Base-by-base conservation (phyloP, 2,329 filamentous ascomycete species). In the Stromatinia cepivora region DNA sequence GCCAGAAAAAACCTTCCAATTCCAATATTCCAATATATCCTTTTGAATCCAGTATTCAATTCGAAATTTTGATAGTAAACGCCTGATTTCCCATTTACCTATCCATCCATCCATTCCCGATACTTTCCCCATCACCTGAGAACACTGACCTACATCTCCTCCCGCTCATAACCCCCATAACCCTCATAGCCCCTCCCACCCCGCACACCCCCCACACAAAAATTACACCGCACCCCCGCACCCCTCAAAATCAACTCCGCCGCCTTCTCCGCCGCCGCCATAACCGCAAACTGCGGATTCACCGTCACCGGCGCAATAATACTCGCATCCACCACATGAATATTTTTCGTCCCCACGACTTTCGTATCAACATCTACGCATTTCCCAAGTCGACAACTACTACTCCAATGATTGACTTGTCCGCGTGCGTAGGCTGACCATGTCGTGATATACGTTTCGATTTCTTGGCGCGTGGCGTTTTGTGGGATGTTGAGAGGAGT, bases 211-310 rank as follows among this genome's bases (percentile, higher is more conserved):
- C 5, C 3, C 7, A 2, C n/a, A 45, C 58, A 61, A 2, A 61
- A 61, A 17, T 0, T 3, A 9, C 42, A 61, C 39, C 31, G 17
- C 9, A 46, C 10, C 5, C 22, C 45, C 8, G 34, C 45, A 4
- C 36, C 31, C 15, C 15, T 69, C 70, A 82, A 75, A 72, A 86
- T 84, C 72, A 82, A 78, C 76, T 86, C 84, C 3, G 81, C 80
- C 1, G 81, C 85, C 72, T 80, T 81, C 78, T 86, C 85, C 0
- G 80, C 85, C 6, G 82, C 84, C 28, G 84, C 81, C 83, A 86
- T 86, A 36, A 85, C 80, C 0, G 83, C 84, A 75, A 86, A 84
- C 72, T 84, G 83, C 1, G 85, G 85, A 73, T 86, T 86, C 1
- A 84, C 83, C 0, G 83, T 85, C 73, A 87, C 75, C 0, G 84